phyloP scores from a whole-genome alignment of 345 rosid species.

The Turnera subulata region DNA sequence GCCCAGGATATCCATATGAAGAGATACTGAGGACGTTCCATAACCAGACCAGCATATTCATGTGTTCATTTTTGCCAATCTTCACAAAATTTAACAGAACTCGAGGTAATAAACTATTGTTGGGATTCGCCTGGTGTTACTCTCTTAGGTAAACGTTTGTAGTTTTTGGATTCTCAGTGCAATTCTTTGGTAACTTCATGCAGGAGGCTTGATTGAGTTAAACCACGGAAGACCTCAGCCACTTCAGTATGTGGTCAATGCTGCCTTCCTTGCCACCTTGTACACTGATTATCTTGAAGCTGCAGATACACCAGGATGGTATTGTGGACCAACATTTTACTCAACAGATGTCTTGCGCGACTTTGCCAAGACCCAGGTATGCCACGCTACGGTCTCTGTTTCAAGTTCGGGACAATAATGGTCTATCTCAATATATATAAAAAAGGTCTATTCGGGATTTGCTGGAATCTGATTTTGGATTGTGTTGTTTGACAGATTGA shows the following conservation, averaged over 20 bases:
- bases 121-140: background rate
- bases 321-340: constrained; percentile 89
- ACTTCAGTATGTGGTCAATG: constrained; percentile 84
- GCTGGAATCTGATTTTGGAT: constrained; percentile 4
- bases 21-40: constrained; percentile 83
- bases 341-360: constrained; percentile 62
- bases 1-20: constrained; percentile 93
- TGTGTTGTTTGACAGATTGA: constrained; percentile 49
- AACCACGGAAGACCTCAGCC: constrained; percentile 98
- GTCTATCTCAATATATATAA: background rate
- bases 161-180: constrained; percentile 13
- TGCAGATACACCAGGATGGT: constrained; percentile 97
- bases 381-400: background rate
- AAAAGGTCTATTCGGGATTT: background rate
- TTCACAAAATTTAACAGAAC: constrained; percentile 71
- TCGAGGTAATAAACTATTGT: constrained; percentile 49
- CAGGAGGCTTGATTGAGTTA: constrained; percentile 83
- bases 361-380: constrained; percentile 84
- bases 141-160: background rate
- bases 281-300: constrained; percentile 93
- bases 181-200: constrained; percentile 8
- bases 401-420: background rate
- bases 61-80: constrained; percentile 74
- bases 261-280: constrained; percentile 80
- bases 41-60: constrained; percentile 75